phyloP scores from a whole-genome alignment of 345 rosid species.

The Toxicodendron radicans region DNA sequence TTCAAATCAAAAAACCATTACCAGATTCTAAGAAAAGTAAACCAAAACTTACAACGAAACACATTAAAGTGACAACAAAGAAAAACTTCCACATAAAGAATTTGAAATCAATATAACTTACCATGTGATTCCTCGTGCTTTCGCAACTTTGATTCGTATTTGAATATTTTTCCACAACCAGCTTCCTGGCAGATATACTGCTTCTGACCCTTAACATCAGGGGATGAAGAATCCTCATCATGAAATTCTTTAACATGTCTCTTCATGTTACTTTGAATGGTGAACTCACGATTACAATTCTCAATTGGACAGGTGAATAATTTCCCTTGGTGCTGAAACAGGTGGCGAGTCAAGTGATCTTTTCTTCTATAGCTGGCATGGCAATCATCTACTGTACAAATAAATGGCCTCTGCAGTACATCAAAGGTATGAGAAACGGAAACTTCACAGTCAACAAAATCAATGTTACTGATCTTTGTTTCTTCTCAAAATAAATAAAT shows the following conservation, averaged over 20 bases:
- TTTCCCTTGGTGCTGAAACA: conserved; percentile 68
- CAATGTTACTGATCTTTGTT: too few species aligned
- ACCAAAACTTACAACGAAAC: too few species aligned
- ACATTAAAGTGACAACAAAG: background rate
- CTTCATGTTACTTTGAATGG: conserved; percentile 50
- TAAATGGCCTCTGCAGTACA: conserved; percentile 63
- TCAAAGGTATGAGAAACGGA: background rate
- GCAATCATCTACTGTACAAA: conserved; percentile 68
- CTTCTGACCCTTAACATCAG: conserved; percentile 25
- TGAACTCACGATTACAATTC: conserved; percentile 52
- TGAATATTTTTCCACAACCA: conserved; percentile 84
- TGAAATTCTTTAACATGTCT: conserved; percentile 66
- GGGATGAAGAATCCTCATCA: conserved; percentile 22
- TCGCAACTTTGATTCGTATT: conserved; percentile 53
- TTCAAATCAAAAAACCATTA: background rate
- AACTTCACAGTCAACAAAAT: background rate
- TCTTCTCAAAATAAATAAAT: too few species aligned
- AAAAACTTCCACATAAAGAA: background rate
- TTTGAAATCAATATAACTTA: conserved; percentile 20
- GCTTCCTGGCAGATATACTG: conserved; percentile 57
- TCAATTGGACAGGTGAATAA: conserved; percentile 67
- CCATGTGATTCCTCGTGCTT: conserved; percentile 87
- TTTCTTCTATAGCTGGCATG: conserved; percentile 74
- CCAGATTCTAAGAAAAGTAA: background rate
- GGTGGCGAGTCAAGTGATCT: conserved; percentile 87